Evolutionary conservation across 805 yeast genomes (phyloP).

Genomic region (Saccharomycopsis sp.): DNA sequence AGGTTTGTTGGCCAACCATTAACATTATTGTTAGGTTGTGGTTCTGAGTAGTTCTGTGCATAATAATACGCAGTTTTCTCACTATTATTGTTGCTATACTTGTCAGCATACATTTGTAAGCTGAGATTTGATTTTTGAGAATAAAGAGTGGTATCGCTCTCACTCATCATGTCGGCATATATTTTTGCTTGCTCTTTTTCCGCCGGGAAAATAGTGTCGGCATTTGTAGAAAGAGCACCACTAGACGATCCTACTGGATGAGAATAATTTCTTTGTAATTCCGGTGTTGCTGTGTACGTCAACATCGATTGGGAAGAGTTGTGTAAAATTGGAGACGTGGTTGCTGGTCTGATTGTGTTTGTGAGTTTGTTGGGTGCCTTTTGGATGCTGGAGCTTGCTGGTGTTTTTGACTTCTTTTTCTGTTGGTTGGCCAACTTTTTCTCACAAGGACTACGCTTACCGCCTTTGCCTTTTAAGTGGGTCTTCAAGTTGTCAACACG

Average conservation of each 20-base stretch:
- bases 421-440: not conserved
- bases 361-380: too few species aligned
- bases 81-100: not conserved
- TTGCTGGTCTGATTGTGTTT: not conserved
- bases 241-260: too few species aligned
- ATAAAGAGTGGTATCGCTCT: not conserved
- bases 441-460: constrained; percentile 17
- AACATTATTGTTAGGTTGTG: too few species aligned
- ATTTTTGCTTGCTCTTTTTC: too few species aligned
- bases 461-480: constrained; percentile 14
- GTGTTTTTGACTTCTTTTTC: not conserved
- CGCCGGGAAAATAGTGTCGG: not conserved
- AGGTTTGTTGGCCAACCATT: too few species aligned
- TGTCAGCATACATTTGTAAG: not conserved
- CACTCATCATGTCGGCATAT: not conserved
- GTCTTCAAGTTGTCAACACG: constrained; percentile 21
- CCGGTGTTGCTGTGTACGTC: not conserved
- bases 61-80: too few species aligned
- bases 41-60: too few species aligned
- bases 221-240: not conserved
- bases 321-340: not conserved
- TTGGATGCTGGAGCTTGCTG: not conserved
- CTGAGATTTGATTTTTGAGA: not conserved
- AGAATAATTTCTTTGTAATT: not conserved
- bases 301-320: not conserved